Conservation (phyloP, 2,329 filamentous ascomycete genomes). For the Rosellinia necatrix region DNA sequence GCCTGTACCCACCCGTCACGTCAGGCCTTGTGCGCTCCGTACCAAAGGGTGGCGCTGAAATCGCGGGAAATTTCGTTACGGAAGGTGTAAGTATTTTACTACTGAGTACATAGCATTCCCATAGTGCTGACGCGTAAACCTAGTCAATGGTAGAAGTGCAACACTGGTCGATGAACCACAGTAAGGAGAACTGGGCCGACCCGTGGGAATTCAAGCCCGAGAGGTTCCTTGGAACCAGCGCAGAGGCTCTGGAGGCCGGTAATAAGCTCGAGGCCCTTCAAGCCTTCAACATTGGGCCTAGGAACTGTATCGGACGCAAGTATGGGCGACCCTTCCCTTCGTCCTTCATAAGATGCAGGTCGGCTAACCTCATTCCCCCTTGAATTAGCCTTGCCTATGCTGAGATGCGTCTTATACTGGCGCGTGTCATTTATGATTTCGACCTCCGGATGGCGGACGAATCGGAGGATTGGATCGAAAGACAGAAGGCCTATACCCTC, state of each 20-base stretch:
- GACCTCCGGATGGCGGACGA: slow-evolving; percentile 46
- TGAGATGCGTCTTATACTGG: slow-evolving; percentile 54
- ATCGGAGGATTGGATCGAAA: slow-evolving; percentile 42
- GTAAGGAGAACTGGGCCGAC: slow-evolving; percentile 45
- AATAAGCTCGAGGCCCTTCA: slow-evolving; percentile 41
- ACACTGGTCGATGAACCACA: slow-evolving; percentile 45
- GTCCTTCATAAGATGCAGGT: neutral
- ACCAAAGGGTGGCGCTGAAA: slow-evolving; percentile 29
- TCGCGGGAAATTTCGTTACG: slow-evolving; percentile 36
- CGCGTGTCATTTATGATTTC: slow-evolving; percentile 51
- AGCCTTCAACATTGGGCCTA: slow-evolving; percentile 44
- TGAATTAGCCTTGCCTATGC: slow-evolving; percentile 48
- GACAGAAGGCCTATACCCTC: slow-evolving; percentile 41
- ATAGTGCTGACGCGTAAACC: slow-evolving; percentile 14
- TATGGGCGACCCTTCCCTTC: slow-evolving; percentile 30
- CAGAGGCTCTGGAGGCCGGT: slow-evolving; percentile 38
- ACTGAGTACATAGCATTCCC: too few relatives aligned
- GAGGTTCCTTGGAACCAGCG: slow-evolving; percentile 40
- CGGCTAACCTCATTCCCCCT: neutral
- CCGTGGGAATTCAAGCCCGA: slow-evolving; percentile 47
- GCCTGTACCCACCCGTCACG: slow-evolving; percentile 46
- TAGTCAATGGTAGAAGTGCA: slow-evolving; percentile 45
- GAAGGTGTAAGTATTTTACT: slow-evolving; percentile 33
- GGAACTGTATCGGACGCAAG: slow-evolving; percentile 49
- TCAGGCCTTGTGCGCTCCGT: slow-evolving; percentile 32